Base-by-base conservation (phyloP, 306 rosid species). In the Castanospermum australe region DNA sequence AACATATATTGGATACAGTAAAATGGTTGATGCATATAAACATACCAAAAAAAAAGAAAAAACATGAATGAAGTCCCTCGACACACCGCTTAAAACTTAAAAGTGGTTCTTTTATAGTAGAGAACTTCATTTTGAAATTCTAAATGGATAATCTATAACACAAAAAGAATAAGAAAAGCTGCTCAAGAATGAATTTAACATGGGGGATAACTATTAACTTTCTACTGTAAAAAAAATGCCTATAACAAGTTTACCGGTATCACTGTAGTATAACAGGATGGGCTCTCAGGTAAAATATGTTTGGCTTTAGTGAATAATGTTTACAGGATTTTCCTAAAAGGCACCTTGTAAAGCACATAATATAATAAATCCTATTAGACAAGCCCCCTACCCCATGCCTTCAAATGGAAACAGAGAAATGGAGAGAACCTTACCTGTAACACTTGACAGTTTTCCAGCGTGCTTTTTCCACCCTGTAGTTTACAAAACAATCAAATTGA, bases 381-480 rank as follows among this genome's bases (percentile, higher is more conserved):
- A 35, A 54, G 32, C 22, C 66, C 69, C 15, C 24, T 28, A 14
- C 15, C 10, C 3, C 4, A 45, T 32, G 15, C 48, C 0, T 60
- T 32, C 61, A 65, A 10, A 66, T 18, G 22, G 25, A 68, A 73
- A 68, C 78, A 54, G 18, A 61, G 52, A 61, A 68, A 76, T 50
- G 17, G 25, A 81, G 32, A 50, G 14, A 52, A 59, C 52, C 33
- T 64, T 80, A 96, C 99, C 96, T 93, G 98, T 72, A 91, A 88
- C 62, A 96, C 92, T 75, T 96, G 99, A 84, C 99, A 96, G 52
- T 96, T 93, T 75, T 93, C 96, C 67, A 96, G 85, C 0, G 97
- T 93, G 85, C 98, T 93, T 78, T 90, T 84, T 75, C 98, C 99
- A 8, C 98, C 98, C 99, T 91, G 89, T 50, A 90, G 83, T 70